Conservation (phyloP, 2,329 filamentous ascomycete species). For the Massarina eburnea region DNA sequence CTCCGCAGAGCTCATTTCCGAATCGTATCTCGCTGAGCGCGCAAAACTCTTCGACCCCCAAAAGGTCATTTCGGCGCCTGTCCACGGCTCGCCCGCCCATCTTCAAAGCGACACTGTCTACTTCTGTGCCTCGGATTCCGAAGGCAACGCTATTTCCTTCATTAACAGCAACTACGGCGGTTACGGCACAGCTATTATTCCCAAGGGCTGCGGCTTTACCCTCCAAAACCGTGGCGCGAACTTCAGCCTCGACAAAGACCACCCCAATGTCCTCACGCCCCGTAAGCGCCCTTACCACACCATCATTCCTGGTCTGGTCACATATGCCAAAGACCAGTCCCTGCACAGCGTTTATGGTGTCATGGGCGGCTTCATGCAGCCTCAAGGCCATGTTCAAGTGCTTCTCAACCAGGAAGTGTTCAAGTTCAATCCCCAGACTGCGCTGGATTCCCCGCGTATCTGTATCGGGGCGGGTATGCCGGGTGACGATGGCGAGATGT, state of each 20-base stretch:
- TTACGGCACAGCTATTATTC: slow-evolving; percentile 86
- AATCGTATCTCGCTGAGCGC: slow-evolving; percentile 73
- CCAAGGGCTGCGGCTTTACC: slow-evolving; percentile 83
- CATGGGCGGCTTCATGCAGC: slow-evolving; percentile 99
- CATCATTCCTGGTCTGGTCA: slow-evolving; percentile 91
- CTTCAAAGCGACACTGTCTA: slow-evolving; percentile 92
- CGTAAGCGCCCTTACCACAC: slow-evolving; percentile 94
- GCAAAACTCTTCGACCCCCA: slow-evolving; percentile 62
- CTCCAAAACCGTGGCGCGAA: slow-evolving; percentile 91
- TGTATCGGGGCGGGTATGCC: slow-evolving; percentile 79
- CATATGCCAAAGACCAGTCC: slow-evolving; percentile 70
- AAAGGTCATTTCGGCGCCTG: slow-evolving; percentile 54
- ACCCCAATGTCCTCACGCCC: slow-evolving; percentile 80
- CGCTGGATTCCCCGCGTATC: slow-evolving; percentile 86
- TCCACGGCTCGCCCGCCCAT: slow-evolving; percentile 75
- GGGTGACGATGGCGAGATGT: slow-evolving; percentile 56
- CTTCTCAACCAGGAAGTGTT: slow-evolving; percentile 87
- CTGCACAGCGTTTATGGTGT: slow-evolving; percentile 89
- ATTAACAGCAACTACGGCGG: slow-evolving; percentile 95
- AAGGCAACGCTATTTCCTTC: slow-evolving; percentile 90
- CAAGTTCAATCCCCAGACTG: slow-evolving; percentile 78
- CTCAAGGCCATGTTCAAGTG: slow-evolving; percentile 93
- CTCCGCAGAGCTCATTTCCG: slow-evolving; percentile 66
- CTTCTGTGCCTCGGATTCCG: slow-evolving; percentile 77
- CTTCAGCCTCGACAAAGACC: slow-evolving; percentile 70